phyloP scores from a whole-genome alignment of 257 asterid species.

The Anisodus tanguticus region DNA sequence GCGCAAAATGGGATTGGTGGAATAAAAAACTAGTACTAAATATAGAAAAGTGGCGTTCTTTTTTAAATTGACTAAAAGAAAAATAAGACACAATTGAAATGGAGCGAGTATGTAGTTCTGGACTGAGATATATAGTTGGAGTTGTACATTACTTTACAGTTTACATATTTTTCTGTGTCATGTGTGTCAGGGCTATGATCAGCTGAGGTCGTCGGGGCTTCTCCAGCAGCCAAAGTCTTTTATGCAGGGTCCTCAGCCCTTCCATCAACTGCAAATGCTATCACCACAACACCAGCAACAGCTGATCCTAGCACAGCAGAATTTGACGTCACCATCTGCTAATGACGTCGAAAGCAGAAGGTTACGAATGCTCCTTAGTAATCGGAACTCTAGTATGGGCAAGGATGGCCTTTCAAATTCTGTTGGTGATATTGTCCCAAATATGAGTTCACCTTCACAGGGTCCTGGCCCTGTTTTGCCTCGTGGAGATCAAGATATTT shows the following conservation, averaged over 20 bases:
- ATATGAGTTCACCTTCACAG: slow-evolving; percentile 82
- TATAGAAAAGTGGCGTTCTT: neutral
- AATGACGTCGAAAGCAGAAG: slow-evolving; percentile 83
- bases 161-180: slow-evolving; percentile 20
- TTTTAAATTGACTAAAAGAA: neutral
- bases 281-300: slow-evolving; percentile 98
- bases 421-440: slow-evolving; percentile 78
- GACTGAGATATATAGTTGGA: neutral
- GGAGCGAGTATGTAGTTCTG: neutral
- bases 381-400: slow-evolving; percentile 79
- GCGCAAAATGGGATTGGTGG: slow-evolving; percentile 7
- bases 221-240: slow-evolving; percentile 94
- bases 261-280: slow-evolving; percentile 89
- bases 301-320: slow-evolving; percentile 92
- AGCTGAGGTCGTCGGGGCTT: slow-evolving; percentile 78
- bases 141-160: neutral
- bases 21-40: neutral
- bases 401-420: slow-evolving; percentile 87
- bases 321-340: slow-evolving; percentile 78
- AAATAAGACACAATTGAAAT: slow-evolving; percentile 20
- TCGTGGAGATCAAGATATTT: slow-evolving; percentile 80
- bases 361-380: slow-evolving; percentile 86
- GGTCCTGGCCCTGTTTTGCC: slow-evolving; percentile 74
- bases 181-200: slow-evolving; percentile 73
- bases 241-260: slow-evolving; percentile 93